phyloP scores from a whole-genome alignment of 148 eudicot species.

The Fagopyrum tataricum region DNA sequence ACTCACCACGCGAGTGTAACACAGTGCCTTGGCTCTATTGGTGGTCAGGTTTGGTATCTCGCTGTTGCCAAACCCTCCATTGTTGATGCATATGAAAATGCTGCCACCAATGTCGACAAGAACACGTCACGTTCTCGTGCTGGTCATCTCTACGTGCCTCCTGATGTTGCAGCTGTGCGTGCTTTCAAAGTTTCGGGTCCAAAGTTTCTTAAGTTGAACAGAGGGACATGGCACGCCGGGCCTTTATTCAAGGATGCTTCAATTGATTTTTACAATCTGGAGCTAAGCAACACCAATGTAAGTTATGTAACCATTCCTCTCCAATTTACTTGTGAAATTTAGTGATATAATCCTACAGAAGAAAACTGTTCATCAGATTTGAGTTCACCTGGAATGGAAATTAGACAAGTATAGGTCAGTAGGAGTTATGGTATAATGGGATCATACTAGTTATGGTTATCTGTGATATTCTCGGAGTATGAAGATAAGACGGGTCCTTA shows the following conservation, averaged over 20 bases:
- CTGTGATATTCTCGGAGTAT: not conserved
- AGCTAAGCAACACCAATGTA: constrained; percentile 83
- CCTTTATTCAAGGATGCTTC: constrained; percentile 47
- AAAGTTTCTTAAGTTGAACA: constrained; percentile 70
- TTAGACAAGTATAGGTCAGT: too few species aligned
- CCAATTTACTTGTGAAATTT: not conserved
- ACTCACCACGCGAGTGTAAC: constrained; percentile 91
- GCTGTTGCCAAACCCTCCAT: constrained; percentile 83
- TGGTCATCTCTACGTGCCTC: constrained; percentile 77
- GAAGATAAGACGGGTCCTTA: not conserved
- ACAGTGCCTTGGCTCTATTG: constrained; percentile 83
- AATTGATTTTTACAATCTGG: constrained; percentile 92
- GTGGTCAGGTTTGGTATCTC: constrained; percentile 80
- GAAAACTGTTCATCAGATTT: not conserved
- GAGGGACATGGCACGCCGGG: constrained; percentile 97
- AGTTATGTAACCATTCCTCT: constrained; percentile 3
- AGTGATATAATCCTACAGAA: not conserved
- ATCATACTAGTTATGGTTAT: too few species aligned
- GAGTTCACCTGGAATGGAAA: not conserved
- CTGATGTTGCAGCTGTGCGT: constrained; percentile 55
- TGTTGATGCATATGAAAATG: constrained; percentile 33
- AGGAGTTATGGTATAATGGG: not conserved
- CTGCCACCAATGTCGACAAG: constrained; percentile 21
- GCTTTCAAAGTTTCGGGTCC: constrained; percentile 62
- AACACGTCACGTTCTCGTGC: constrained; percentile 40